Evolutionary conservation across 345 rosid genomes (phyloP), one percentile per base, ranked within the genome.

Genomic region (Sisymbrium irio): DNA sequence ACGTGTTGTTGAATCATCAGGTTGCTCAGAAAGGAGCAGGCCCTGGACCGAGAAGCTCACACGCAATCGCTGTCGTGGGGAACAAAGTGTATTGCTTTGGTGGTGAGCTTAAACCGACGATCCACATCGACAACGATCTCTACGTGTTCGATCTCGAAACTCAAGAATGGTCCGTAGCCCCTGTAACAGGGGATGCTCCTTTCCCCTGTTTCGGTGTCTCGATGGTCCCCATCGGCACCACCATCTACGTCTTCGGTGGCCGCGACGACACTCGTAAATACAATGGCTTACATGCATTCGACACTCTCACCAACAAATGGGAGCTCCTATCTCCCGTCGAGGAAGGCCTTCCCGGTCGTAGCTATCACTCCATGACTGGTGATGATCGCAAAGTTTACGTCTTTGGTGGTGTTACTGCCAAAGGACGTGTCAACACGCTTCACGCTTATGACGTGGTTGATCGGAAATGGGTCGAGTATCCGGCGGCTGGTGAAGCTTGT

Each of bases 21-120:
- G 50, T 78, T 15, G 53, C 12, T 11, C 77, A 78, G 49, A 78
- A 72, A 41, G 81, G 77, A 72, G 45, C 9, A 0, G 70, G 77
- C 12, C 77, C 77, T 7, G 81, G 81, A 0, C 51, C 77, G 2
- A 78, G 81, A 78, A 78, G 81, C 77, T 72, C 81, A 25, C 81
- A 78, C 8, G 77, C 81, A 3, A 25, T 78, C 10, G 11, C 81
- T 46, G 57, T 71, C 7, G 81, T 72, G 11, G 81, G 74, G 1
- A 60, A 60, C 77, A 78, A 78, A 61, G 72, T 73, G 1, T 78
- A 72, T 14, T 66, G 64, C n/a, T 78, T 78, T 30, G 81, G 81
- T 9, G 81, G 81, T n/a, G 81, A 78, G 57, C 72, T 78, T 7
- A 78, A 72, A 18, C 81, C 81, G 4, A 72, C 77, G 46, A 73